Conservation (phyloP, 345 rosid species). For the Physaria fendleri region DNA sequence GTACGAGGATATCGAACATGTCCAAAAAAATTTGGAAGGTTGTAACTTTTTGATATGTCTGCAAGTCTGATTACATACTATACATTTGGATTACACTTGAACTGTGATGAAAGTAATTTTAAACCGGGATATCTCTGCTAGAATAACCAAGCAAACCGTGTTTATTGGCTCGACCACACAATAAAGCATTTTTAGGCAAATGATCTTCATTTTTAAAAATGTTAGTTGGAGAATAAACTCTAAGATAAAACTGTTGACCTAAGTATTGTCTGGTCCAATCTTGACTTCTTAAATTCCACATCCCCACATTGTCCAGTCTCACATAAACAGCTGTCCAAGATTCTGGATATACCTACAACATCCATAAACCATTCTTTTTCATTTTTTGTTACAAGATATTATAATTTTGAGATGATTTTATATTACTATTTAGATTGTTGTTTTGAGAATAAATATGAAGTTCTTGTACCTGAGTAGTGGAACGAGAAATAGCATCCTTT, state of each 20-base stretch:
- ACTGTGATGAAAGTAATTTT: not conserved
- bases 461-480: slow-evolving; percentile 45
- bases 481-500: slow-evolving; percentile 65
- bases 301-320: slow-evolving; percentile 74
- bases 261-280: slow-evolving; percentile 34
- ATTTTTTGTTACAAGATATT: no score
- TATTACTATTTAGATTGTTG: not conserved
- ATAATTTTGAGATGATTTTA: not conserved
- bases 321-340: slow-evolving; percentile 80
- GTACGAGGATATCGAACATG: no score
- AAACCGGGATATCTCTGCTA: no score
- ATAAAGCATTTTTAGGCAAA: slow-evolving; percentile 60
- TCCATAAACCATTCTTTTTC: no score
- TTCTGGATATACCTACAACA: slow-evolving; percentile 64
- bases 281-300: slow-evolving; percentile 78
- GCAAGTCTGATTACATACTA: not conserved
- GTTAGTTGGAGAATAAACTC: slow-evolving; percentile 42
- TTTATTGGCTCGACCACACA: slow-evolving; percentile 49
- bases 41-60: slow-evolving; percentile 29
- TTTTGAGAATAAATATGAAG: not conserved
- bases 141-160: no score
- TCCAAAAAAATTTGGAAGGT: no score
- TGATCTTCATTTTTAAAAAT: slow-evolving; percentile 53
- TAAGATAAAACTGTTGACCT: slow-evolving; percentile 64
- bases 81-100: not conserved